Conservation (phyloP, 768 basidiomycete genomes). For the Auricularia cornea region DNA sequence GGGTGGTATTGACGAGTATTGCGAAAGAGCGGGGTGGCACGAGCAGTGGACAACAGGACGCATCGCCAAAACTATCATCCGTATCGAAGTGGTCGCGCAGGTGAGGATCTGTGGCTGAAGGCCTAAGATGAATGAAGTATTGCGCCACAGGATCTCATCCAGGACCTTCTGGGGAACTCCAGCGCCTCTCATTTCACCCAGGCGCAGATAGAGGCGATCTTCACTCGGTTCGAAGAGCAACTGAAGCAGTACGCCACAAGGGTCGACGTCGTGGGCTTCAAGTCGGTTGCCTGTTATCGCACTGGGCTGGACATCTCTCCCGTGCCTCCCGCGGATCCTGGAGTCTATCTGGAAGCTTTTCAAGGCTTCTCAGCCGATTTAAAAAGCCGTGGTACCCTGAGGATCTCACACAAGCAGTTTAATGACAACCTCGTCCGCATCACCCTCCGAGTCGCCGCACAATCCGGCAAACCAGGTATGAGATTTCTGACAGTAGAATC, state of each 20-base stretch:
- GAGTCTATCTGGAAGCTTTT: slow-evolving; percentile 21
- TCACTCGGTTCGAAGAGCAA: slow-evolving; percentile 22
- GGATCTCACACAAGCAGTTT: slow-evolving; percentile 51
- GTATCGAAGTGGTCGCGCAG: slow-evolving; percentile 68
- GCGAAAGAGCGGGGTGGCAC: slow-evolving; percentile 53
- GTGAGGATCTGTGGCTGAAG: slow-evolving; percentile 26
- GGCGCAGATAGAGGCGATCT: background rate
- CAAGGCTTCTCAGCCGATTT: slow-evolving; percentile 26
- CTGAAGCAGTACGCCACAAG: slow-evolving; percentile 35
- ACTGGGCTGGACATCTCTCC: slow-evolving; percentile 54
- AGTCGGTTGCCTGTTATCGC: slow-evolving; percentile 71
- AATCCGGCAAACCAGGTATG: slow-evolving; percentile 52
- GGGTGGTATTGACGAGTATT: slow-evolving; percentile 35
- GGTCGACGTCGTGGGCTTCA: slow-evolving; percentile 54
- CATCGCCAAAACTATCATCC: slow-evolving; percentile 48
- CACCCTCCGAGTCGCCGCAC: slow-evolving; percentile 44
- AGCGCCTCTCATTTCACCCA: background rate
- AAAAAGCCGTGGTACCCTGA: slow-evolving; percentile 28
- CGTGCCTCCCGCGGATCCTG: slow-evolving; percentile 10
- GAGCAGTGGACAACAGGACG: slow-evolving; percentile 45
- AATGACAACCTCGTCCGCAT: slow-evolving; percentile 61
- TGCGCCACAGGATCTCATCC: background rate
- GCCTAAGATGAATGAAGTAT: no score
- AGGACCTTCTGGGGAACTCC: background rate
- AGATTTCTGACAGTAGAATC: background rate